A percentile compares a stretch with the other conserved stretches of the same genome.
Conservation (phyloP, 1,284 basidiomycete species). For the Tremellales sp. region DNA sequence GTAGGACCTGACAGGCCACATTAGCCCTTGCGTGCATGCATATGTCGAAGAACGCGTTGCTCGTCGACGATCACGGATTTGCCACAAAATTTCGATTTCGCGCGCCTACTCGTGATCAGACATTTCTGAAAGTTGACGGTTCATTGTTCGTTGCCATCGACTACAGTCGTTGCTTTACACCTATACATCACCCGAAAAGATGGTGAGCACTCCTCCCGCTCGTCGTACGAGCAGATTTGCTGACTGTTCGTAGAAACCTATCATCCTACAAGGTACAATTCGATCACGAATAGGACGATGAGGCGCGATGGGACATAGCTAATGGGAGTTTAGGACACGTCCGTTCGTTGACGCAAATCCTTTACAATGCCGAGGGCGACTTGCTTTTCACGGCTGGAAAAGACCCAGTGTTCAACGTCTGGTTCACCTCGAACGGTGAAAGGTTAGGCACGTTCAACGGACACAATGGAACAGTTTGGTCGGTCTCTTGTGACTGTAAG, state of each 20-base stretch:
- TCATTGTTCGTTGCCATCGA: slow-evolving; percentile 1
- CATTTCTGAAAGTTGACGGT: neutral
- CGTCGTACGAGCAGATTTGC: neutral
- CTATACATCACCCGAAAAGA: neutral
- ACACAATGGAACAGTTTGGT: slow-evolving; percentile 96
- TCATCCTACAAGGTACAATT: slow-evolving; percentile 45
- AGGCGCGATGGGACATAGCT: neutral
- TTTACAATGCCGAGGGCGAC: slow-evolving; percentile 94
- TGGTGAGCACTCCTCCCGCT: neutral
- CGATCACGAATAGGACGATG: neutral
- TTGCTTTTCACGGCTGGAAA: slow-evolving; percentile 94
- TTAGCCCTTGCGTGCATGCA: too few relatives aligned
- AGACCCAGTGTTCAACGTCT: slow-evolving; percentile 91
- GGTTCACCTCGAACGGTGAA: slow-evolving; percentile 99
- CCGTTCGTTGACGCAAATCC: slow-evolving; percentile 94
- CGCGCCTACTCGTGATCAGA: neutral
- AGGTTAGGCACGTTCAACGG: slow-evolving; percentile 94
- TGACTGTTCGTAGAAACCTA: slow-evolving; percentile 44
- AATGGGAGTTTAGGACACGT: slow-evolving; percentile 69
- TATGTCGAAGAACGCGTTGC: neutral
- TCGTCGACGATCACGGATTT: too few relatives aligned
- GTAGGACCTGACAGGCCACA: too few relatives aligned
- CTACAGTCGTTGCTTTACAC: neutral
- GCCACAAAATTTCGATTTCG: neutral
- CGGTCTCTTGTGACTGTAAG: slow-evolving; percentile 90